Conservation (phyloP, 192 early-diverging fungal species). For the Umbelopsis sp. region DNA sequence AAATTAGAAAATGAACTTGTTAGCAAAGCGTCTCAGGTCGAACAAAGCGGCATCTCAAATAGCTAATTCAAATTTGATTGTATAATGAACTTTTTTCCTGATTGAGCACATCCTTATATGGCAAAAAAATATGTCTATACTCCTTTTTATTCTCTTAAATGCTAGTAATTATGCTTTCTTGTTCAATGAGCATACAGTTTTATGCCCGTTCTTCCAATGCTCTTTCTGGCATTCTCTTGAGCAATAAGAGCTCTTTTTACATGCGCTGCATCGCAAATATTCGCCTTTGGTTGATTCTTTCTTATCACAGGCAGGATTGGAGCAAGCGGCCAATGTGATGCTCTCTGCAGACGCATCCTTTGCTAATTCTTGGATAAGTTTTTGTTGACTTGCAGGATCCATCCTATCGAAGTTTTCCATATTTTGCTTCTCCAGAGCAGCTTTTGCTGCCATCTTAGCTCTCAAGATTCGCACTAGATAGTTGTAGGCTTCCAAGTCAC, state of each 20-base stretch:
- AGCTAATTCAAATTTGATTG: too few relatives aligned
- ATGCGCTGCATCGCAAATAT: constrained; percentile 51
- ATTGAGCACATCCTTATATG: background rate
- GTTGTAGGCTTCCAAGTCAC: constrained; percentile 47
- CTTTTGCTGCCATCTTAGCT: constrained; percentile 45
- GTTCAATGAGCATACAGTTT: constrained; percentile 34
- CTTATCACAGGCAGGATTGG: constrained; percentile 43
- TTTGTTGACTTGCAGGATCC: constrained; percentile 28
- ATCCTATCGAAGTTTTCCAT: constrained; percentile 40
- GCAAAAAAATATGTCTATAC: background rate
- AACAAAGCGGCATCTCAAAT: too few relatives aligned
- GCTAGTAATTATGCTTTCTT: background rate
- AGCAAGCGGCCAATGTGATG: constrained; percentile 36
- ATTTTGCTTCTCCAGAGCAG: constrained; percentile 40
- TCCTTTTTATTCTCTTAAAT: background rate
- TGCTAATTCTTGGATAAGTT: constrained; percentile 34
- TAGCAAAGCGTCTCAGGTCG: too few relatives aligned
- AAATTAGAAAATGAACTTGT: too few relatives aligned
- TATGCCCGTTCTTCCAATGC: constrained; percentile 56
- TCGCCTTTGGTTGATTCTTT: constrained; percentile 44
- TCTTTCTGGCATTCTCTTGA: constrained; percentile 55
- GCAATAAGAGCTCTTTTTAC: constrained; percentile 53
- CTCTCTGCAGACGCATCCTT: constrained; percentile 35
- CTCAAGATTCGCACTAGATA: constrained; percentile 46
- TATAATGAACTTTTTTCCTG: too few relatives aligned